Conservation (phyloP, 2,329 filamentous ascomycete species). For the Aplosporella prunicola region DNA sequence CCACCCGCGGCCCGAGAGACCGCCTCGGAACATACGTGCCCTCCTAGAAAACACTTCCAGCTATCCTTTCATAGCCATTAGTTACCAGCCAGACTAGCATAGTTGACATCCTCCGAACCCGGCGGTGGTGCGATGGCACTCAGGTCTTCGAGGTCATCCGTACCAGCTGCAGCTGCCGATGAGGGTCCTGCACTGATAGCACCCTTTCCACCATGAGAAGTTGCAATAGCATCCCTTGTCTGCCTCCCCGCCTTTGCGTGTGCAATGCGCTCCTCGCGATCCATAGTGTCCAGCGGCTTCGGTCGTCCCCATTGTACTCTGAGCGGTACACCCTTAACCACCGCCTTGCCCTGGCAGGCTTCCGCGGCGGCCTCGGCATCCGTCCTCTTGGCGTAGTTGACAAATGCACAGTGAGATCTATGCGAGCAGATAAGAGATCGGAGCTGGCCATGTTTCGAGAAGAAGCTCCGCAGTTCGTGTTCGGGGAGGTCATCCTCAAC, state of each 20-base stretch:
- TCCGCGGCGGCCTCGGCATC: conserved; percentile 78
- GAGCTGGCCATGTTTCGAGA: conserved; percentile 79
- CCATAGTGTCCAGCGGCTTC: conserved; percentile 83
- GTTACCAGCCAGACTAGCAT: conserved; percentile 77
- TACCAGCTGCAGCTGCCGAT: conserved; percentile 34
- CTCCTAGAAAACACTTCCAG: too few relatives aligned
- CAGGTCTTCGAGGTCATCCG: conserved; percentile 34
- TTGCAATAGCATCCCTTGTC: conserved; percentile 17
- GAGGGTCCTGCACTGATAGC: background rate
- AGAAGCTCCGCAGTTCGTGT: conserved; percentile 81
- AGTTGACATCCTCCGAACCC: conserved; percentile 69
- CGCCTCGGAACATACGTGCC: too few relatives aligned
- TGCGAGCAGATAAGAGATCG: conserved; percentile 92
- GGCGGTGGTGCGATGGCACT: conserved; percentile 64
- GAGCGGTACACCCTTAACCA: conserved; percentile 84
- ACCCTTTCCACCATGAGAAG: conserved; percentile 17
- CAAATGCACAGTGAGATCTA: conserved; percentile 91
- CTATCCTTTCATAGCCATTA: too few relatives aligned
- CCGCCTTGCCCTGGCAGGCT: conserved; percentile 75
- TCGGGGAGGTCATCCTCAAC: conserved; percentile 95
- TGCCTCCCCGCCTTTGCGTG: conserved; percentile 68
- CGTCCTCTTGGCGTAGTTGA: conserved; percentile 83
- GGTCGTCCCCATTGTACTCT: conserved; percentile 88
- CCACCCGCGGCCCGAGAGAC: too few relatives aligned
- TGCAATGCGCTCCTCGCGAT: conserved; percentile 70